phyloP scores from a whole-genome alignment of 2,329 filamentous ascomycete species.

The Ascochyta clinopodiicola region DNA sequence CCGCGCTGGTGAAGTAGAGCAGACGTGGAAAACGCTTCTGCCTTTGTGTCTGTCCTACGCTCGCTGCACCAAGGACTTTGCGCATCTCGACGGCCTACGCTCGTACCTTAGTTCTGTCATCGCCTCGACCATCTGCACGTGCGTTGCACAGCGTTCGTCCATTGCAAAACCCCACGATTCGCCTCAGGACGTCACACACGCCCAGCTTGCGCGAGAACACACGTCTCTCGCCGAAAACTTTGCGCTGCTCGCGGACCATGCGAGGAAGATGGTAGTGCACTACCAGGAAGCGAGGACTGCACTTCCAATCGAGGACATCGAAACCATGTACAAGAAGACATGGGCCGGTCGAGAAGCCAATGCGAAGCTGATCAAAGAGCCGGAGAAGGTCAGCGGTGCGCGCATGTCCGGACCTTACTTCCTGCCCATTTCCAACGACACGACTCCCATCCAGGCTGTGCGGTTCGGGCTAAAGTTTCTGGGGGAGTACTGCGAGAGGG shows the following conservation, averaged over 20 bases:
- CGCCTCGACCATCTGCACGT: conserved; percentile 45
- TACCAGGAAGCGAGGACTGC: conserved; percentile 37
- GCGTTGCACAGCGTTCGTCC: conserved; percentile 37
- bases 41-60: conserved; percentile 45
- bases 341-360: conserved; percentile 42
- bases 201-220: conserved; percentile 35
- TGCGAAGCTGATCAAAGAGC: conserved; percentile 28
- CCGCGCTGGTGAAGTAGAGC: conserved; percentile 42
- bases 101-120: conserved; percentile 51
- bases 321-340: conserved; percentile 47
- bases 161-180: conserved; percentile 34
- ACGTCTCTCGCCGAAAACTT: conserved; percentile 34
- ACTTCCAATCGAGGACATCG: conserved; percentile 46
- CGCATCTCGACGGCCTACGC: conserved; percentile 51
- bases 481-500: conserved; percentile 51
- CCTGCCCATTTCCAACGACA: conserved; percentile 50
- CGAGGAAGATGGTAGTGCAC: conserved; percentile 32
- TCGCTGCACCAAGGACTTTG: conserved; percentile 41
- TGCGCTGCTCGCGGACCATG: conserved; percentile 36
- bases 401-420: conserved; percentile 49
- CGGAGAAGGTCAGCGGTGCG: conserved; percentile 44
- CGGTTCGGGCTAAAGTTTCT: conserved; percentile 53
- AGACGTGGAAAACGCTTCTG: conserved; percentile 47
- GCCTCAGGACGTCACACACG: conserved; percentile 32
- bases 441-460: conserved; percentile 53